Evolutionary conservation across 768 basidiomycete genomes (phyloP), one percentile per base, ranked within the genome.

Genomic region (Suillus luteus): DNA sequence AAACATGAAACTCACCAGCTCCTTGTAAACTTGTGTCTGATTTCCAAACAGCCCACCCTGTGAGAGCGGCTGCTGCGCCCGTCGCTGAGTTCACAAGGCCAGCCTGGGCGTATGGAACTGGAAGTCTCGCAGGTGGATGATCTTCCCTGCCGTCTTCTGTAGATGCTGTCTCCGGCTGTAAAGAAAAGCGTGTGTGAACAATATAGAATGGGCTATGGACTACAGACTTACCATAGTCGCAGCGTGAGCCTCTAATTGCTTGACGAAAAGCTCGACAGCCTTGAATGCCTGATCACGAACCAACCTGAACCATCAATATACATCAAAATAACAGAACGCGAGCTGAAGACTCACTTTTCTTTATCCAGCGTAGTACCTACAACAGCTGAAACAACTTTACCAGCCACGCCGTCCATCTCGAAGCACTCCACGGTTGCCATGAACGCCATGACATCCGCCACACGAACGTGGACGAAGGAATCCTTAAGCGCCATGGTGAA

Each of bases 221-320:
- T 35, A 15, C 11, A 58, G 10, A 67, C 83, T n/a, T 60, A 95
- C 96, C 95, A 99, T 92, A 3, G 85, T 82, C 0, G 83, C 83
- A 2, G 90, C 92, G 68, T 97, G 84, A 9, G 79, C 83, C 71
- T 97, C 94, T 35, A 98, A 77, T 66, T 83, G 87, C 74, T 91
- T 92, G 66, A 96, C 80, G 70, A 97, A 95, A 55, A 96, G 78
- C 49, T 93, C 92, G 62, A 96, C 82, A 7, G 95, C 91, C 75
- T 92, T 96, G 82, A 96, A 98, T 2, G 93, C 96, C 70, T 98
- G 96, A 76, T 98, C 96, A 22, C 97, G 86, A 0, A 99, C 96
- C 8, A 93, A 75, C 69, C 96, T 99, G 33, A 19, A 17, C 15
- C 35, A 59, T 55, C 61, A 64, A 37, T 19, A 33, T 62, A 51